phyloP scores from a whole-genome alignment of 2,329 filamentous ascomycete species.

The Venturia oleaginea region DNA sequence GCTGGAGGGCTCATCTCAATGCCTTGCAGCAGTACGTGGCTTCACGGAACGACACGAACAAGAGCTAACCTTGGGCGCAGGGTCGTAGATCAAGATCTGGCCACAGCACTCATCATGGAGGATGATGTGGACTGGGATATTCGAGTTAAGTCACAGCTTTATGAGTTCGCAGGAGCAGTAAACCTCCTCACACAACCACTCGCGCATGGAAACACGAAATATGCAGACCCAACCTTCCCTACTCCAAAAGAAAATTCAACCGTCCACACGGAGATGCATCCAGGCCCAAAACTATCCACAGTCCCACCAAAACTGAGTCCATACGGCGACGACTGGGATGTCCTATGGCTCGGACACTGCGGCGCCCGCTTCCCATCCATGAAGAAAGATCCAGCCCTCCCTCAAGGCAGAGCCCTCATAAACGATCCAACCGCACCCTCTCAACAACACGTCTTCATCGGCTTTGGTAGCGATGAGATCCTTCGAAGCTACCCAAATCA shows the following conservation, averaged over 20 bases:
- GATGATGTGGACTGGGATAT: conserved; percentile 13
- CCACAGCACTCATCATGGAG: conserved; percentile 9
- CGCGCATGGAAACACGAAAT: neutral
- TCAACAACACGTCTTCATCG: neutral
- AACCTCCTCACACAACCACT: conserved; percentile 1
- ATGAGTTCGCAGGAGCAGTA: conserved; percentile 6
- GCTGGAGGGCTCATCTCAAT: conserved; percentile 35
- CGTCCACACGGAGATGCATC: neutral
- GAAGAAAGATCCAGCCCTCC: neutral
- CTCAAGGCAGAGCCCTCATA: neutral
- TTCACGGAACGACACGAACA: neutral
- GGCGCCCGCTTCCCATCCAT: conserved; percentile 5
- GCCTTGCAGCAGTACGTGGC: conserved; percentile 19
- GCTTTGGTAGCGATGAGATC: conserved; percentile 6
- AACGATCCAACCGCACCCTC: conserved; percentile 7
- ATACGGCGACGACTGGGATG: conserved; percentile 14
- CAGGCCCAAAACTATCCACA: neutral
- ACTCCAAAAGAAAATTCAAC: neutral
- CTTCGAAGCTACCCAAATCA: conserved; percentile 21
- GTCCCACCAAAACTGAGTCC: conserved; percentile 3
- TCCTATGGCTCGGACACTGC: conserved; percentile 13
- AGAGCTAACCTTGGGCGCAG: conserved; percentile 9
- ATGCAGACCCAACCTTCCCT: neutral
- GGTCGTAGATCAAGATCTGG: conserved; percentile 22
- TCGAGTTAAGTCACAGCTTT: conserved; percentile 9